Percentiles rank a stretch among this genome's conserved stretches.
Evolutionary conservation across 202 grass and related monocot genomes (phyloP).

Genomic region (Hordeum pubiflorum): DNA sequence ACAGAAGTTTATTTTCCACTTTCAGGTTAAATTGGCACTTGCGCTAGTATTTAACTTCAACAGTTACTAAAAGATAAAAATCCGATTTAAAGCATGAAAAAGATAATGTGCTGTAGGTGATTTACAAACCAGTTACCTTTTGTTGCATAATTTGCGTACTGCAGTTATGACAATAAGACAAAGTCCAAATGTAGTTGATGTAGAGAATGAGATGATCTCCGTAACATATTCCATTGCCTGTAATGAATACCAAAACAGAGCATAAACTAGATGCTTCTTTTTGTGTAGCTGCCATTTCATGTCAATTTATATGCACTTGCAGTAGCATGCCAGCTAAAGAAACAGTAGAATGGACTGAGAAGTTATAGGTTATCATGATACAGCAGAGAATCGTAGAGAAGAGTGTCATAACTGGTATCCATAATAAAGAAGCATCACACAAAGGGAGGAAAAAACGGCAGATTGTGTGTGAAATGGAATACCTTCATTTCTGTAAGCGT

Average conservation of each 20-base stretch:
- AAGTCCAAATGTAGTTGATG: conserved; percentile 48
- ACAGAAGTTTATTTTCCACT: neutral
- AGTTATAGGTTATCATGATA: neutral
- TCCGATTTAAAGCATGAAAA: neutral
- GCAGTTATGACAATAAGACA: conserved; percentile 40
- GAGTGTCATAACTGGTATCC: neutral
- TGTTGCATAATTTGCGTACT: conserved; percentile 2
- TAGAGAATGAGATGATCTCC: conserved; percentile 50
- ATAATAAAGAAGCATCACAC: neutral
- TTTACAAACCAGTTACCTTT: conserved; percentile 37
- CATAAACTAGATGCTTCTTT: neutral
- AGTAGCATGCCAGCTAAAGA: neutral
- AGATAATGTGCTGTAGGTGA: neutral
- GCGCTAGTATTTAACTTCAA: neutral
- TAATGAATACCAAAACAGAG: conserved; percentile 7
- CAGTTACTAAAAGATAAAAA: neutral
- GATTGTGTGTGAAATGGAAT: conserved; percentile 16
- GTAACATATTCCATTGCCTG: conserved; percentile 41
- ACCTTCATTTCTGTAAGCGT: conserved; percentile 61
- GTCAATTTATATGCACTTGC: neutral
- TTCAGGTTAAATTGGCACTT: neutral
- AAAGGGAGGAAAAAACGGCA: neutral
- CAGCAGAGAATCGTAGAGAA: neutral
- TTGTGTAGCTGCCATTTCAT: neutral
- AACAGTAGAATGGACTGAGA: neutral